Evolutionary conservation across 1,139 yeast genomes (phyloP), one percentile per base, ranked within the genome.

Genomic region (Kodamaea derodonti): DNA sequence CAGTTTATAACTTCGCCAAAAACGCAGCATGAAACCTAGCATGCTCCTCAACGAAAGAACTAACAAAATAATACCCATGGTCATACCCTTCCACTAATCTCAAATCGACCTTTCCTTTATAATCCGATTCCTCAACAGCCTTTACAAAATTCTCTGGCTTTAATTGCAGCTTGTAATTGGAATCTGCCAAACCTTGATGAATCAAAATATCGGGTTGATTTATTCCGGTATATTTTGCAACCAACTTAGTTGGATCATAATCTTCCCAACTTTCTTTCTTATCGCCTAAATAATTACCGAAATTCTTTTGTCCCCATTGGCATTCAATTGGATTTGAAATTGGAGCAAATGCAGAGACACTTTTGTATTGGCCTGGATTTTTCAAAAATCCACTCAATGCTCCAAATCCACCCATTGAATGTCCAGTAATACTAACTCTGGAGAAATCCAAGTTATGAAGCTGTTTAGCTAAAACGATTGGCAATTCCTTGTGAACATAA

Each of bases 321-420:
- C 81, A 77, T 32, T 69, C 65, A 38, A 71, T 61, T 9, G 98
- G 97, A 59, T 87, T 85, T 30, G 78, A 63, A 46, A 92, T 85
- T 37, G 98, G 97, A 0, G 97, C 78, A 64, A 92, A 92, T 0
- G 97, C 97, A 41, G 90, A 78, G 24, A 85, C 94, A 2, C 95
- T 80, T 56, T 76, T 78, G 69, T 84, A 92, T 51, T 69, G 69
- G 3, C 80, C 84, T 1, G 92, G 87, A 55, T 84, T 79, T 45
- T 71, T 75, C 37, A 92, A 64, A 56, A 77, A 90, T 12, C 95
- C 80, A 37, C 83, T 66, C 41, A 92, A 63, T 0, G 98, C 95
- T 35, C 98, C 98, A 57, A 75, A 87, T 0, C 98, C 98, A 32
- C 98, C 98, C 97, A 92, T 92, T 2, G 98, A 92, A 58, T 92